phyloP scores from a whole-genome alignment of 2,329 filamentous ascomycete genomes.

The Botrytis fragariae region DNA sequence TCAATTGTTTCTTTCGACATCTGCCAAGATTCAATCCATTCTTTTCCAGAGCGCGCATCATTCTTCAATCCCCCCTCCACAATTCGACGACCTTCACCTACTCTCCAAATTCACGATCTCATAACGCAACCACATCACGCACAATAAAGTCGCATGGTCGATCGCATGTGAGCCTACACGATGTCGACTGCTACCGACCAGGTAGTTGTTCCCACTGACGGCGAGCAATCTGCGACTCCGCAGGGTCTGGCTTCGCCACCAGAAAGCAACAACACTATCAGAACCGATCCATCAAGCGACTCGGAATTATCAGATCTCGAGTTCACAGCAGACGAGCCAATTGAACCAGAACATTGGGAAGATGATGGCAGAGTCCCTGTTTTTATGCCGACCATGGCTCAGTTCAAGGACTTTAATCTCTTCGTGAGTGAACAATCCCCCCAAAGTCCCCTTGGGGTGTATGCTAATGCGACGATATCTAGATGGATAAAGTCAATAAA shows the following conservation, averaged over 20 bases:
- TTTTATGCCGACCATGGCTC: slow-evolving; percentile 91
- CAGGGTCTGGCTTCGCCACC: slow-evolving; percentile 57
- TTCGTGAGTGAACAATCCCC: slow-evolving; percentile 62
- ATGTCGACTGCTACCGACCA: slow-evolving; percentile 35
- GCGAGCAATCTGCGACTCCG: slow-evolving; percentile 19
- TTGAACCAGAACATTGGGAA: slow-evolving; percentile 78
- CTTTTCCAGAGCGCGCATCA: slow-evolving; percentile 10
- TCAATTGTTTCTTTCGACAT: slow-evolving; percentile 11
- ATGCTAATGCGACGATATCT: slow-evolving; percentile 25
- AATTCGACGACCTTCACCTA: slow-evolving; percentile 14
- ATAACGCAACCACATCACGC: neutral
- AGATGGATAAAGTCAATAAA: slow-evolving; percentile 78
- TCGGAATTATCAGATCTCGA: slow-evolving; percentile 67
- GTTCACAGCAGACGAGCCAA: slow-evolving; percentile 57
- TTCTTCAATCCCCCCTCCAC: slow-evolving; percentile 18
- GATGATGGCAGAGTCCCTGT: slow-evolving; percentile 79
- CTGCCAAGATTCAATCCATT: slow-evolving; percentile 7
- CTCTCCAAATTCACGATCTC: neutral
- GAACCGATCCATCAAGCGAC: slow-evolving; percentile 54
- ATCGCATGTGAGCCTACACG: slow-evolving; percentile 31
- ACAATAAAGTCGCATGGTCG: slow-evolving; percentile 20
- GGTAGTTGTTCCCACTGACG: slow-evolving; percentile 28
- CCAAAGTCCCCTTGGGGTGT: neutral
- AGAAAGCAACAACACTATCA: slow-evolving; percentile 59
- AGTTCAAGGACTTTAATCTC: slow-evolving; percentile 89